phyloP scores from a whole-genome alignment of 352 stramenopile species.

The Ophiocytium majus region DNA sequence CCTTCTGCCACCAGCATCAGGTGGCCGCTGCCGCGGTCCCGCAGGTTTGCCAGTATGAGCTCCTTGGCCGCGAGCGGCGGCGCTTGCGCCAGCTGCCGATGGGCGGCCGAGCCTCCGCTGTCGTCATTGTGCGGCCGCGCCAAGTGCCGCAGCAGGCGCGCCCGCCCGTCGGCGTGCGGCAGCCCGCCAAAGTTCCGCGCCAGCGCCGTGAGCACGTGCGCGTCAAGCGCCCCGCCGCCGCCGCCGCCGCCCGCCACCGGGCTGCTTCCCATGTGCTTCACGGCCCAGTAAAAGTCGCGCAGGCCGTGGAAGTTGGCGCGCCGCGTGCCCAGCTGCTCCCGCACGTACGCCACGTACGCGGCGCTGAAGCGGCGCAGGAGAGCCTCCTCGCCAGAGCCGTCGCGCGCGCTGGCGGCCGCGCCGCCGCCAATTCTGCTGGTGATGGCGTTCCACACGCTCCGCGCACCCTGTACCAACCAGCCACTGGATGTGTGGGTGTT shows the following conservation, averaged over 20 bases:
- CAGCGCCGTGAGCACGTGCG: too few species aligned
- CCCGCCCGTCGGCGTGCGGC: not conserved
- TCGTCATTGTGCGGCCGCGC: too few species aligned
- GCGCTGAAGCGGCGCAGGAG: not conserved
- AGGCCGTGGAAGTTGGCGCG: conserved; percentile 7
- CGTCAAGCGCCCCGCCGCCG: too few species aligned
- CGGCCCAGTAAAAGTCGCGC: conserved; percentile 10
- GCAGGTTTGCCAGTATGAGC: not conserved
- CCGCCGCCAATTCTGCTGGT: not conserved
- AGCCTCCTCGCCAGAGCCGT: not conserved
- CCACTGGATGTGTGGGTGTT: too few species aligned
- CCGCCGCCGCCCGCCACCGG: not conserved
- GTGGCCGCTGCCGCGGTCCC: not conserved
- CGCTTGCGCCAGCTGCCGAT: too few species aligned
- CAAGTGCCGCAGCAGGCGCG: not conserved
- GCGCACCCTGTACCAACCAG: too few species aligned
- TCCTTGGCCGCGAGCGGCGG: not conserved
- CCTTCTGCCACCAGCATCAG: not conserved
- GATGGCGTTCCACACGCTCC: too few species aligned
- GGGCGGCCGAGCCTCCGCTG: too few species aligned
- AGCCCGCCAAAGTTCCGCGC: not conserved
- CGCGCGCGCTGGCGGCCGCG: not conserved
- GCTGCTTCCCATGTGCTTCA: not conserved
- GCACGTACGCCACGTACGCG: not conserved
- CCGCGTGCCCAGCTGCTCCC: not conserved